Evolutionary conservation across 441 rosid genomes (phyloP).

Genomic region (Viola pubescens): DNA sequence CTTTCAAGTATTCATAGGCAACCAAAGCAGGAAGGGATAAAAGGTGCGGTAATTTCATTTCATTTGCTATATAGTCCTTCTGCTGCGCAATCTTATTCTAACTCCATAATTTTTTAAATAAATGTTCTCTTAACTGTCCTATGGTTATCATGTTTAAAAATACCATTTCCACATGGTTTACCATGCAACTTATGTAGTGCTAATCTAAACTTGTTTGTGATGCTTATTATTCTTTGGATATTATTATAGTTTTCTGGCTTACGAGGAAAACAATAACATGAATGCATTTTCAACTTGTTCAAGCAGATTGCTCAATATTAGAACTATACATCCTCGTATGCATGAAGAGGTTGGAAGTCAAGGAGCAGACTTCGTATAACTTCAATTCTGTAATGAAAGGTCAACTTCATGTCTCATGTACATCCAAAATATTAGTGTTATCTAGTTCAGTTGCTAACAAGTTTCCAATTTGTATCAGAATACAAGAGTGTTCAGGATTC

Average conservation of each 20-base stretch:
- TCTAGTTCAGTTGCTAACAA: conserved; percentile 3
- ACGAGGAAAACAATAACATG: neutral
- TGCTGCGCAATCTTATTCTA: neutral
- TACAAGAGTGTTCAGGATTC: conserved; percentile 76
- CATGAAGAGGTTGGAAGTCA: conserved; percentile 81
- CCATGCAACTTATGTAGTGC: too few species aligned
- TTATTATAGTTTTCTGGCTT: too few species aligned
- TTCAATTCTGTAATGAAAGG: conserved; percentile 87
- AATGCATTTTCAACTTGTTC: neutral
- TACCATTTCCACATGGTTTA: neutral
- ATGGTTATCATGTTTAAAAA: neutral
- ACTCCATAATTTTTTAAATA: too few species aligned
- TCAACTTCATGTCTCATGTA: conserved; percentile 21
- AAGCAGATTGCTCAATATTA: conserved; percentile 80
- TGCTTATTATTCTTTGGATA: too few species aligned
- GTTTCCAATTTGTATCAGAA: conserved; percentile 41
- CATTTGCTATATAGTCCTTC: neutral
- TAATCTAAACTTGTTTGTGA: too few species aligned
- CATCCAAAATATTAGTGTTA: neutral
- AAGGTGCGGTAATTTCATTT: conserved; percentile 35
- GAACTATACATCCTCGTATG: conserved; percentile 85
- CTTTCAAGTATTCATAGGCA: conserved; percentile 58
- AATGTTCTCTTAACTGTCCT: too few species aligned
- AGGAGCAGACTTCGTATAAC: conserved; percentile 81
- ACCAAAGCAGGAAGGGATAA: conserved; percentile 72